A percentile compares a stretch with the other conserved stretches of the same genome.
phyloP scores from a whole-genome alignment of 352 stramenopile genomes.

The Globisporangium carolinianum region DNA sequence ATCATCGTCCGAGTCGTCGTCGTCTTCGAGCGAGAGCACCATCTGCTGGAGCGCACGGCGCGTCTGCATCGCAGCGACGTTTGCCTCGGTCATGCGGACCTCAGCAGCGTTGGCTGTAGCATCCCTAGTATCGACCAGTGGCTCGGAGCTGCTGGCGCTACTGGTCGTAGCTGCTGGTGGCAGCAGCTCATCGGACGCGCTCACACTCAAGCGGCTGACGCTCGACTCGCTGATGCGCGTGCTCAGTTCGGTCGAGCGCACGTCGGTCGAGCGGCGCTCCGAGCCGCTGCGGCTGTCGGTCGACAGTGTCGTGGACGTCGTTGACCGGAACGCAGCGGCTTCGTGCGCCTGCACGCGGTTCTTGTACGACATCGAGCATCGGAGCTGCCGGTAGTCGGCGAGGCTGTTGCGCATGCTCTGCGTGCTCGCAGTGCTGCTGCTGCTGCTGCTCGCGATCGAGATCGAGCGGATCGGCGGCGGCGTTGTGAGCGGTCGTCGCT shows the following conservation, averaged over 20 bases:
- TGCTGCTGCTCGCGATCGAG: slow-evolving; percentile 3
- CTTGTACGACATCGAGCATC: slow-evolving; percentile 85
- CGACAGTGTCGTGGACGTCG: slow-evolving; percentile 6
- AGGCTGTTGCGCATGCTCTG: slow-evolving; percentile 24
- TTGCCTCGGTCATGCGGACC: slow-evolving; percentile 49
- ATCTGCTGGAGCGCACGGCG: slow-evolving; percentile 80
- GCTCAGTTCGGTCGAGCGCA: slow-evolving; percentile 18
- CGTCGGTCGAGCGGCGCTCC: slow-evolving; percentile 20
- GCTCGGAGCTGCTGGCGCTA: neutral
- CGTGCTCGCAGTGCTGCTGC: slow-evolving; percentile 11
- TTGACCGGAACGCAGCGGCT: slow-evolving; percentile 15
- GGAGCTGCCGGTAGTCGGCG: slow-evolving; percentile 67
- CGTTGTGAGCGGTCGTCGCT: neutral
- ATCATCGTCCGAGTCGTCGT: slow-evolving; percentile 48
- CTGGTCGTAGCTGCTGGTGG: slow-evolving; percentile 13
- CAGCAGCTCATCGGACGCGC: slow-evolving; percentile 1
- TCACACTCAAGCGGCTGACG: neutral
- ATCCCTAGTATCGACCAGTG: slow-evolving; percentile 4
- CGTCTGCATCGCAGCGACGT: slow-evolving; percentile 65
- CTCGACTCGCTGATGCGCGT: slow-evolving; percentile 13
- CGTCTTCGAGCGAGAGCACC: slow-evolving; percentile 75
- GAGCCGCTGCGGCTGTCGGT: slow-evolving; percentile 3
- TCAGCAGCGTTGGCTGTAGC: too few species aligned
- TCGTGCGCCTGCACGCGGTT: slow-evolving; percentile 40
- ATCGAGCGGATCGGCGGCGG: slow-evolving; percentile 3